A percentile compares a stretch with the other conserved stretches of the same genome.
phyloP scores from a whole-genome alignment of 176 grass and related monocot species.

The Carex cristatella region DNA sequence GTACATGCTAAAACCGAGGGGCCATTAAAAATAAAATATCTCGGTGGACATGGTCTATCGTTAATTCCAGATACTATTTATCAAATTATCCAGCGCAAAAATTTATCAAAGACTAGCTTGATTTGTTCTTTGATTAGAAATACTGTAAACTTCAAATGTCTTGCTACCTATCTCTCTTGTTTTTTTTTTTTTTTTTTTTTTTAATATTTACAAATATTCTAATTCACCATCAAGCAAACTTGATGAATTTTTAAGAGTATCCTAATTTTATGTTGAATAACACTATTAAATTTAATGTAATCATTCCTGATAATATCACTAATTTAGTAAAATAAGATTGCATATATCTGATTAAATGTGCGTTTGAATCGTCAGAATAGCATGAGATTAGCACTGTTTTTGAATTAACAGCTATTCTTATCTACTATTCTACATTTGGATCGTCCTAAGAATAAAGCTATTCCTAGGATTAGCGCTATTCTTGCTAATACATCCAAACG shows the following conservation, averaged over 20 bases:
- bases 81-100: neutral
- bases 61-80: neutral
- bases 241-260: neutral
- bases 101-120: neutral
- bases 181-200: too few species aligned
- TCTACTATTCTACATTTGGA: too few species aligned
- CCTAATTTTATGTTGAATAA: neutral
- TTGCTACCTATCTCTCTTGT: neutral
- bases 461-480: too few species aligned
- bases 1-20: constrained; percentile 8
- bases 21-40: neutral
- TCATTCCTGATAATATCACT: neutral
- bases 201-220: neutral
- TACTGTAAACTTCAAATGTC: neutral
- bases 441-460: too few species aligned
- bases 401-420: too few species aligned
- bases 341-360: neutral
- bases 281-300: neutral
- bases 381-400: too few species aligned
- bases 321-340: neutral
- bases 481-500: too few species aligned
- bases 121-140: neutral
- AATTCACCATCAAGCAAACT: neutral
- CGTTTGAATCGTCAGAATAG: too few species aligned
- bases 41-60: neutral